A percentile compares a stretch with the other conserved stretches of the same genome.
Conservation (phyloP, 495 filamentous ascomycete species). For the Durotheca rogersii region DNA sequence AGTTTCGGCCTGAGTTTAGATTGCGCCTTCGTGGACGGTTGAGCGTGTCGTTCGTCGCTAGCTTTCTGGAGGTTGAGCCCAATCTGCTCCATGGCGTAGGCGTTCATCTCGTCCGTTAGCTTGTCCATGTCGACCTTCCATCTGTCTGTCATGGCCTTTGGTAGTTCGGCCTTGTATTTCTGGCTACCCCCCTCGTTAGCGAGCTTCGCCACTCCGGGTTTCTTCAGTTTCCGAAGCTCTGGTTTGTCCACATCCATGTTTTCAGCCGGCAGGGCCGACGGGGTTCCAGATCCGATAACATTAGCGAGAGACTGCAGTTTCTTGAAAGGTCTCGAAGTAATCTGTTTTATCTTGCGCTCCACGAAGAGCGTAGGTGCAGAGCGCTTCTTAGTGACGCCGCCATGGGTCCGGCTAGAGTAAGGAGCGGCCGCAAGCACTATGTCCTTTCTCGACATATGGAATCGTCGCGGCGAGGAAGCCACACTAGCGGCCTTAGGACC, state of each 20-base stretch:
- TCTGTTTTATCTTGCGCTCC: constrained; percentile 45
- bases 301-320: constrained; percentile 24
- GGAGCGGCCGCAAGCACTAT: constrained; percentile 31
- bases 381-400: constrained; percentile 41
- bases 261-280: background rate
- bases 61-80: constrained; percentile 42
- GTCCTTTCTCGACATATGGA: constrained; percentile 49
- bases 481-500: no score
- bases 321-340: constrained; percentile 20
- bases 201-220: constrained; percentile 31
- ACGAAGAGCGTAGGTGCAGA: constrained; percentile 47
- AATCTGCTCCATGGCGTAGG: constrained; percentile 52
- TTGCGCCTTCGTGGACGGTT: constrained; percentile 14
- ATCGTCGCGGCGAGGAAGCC: constrained; percentile 39
- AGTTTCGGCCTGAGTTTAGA: constrained; percentile 48
- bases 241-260: constrained; percentile 25
- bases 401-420: constrained; percentile 17
- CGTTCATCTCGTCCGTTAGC: constrained; percentile 51
- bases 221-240: constrained; percentile 31
- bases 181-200: constrained; percentile 13
- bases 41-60: constrained; percentile 34
- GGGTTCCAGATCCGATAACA: background rate
- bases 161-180: constrained; percentile 39
- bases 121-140: constrained; percentile 45
- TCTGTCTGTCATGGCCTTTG: constrained; percentile 43